Base-by-base conservation (phyloP, 2,329 filamentous ascomycete species). In the Xylaria sp. region DNA sequence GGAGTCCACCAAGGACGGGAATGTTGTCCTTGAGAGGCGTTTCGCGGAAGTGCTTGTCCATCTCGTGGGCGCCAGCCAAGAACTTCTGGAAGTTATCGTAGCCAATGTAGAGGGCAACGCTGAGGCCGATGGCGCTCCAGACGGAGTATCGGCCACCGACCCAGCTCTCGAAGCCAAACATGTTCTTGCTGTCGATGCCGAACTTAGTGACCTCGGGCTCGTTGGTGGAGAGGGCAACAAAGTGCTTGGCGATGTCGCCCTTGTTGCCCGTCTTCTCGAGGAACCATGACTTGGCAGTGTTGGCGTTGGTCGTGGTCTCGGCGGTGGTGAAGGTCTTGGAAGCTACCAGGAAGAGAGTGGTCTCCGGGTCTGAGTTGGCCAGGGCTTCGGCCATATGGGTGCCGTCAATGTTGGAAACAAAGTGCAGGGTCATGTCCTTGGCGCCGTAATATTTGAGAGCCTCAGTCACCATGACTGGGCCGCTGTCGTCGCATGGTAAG, bases 291-390 rank as follows among this genome's bases (percentile, higher is more conserved):
- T 99, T 99, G 72, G 96, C 96, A 36, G 93, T 94, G 87, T 97
- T 97, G 82, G 96, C 96, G 81, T 99, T 99, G 77, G 95, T 98
- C 69, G 88, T 92, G 58, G 96, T 99, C 88, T 99, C 96, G 67
- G 96, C 96, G 10, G 96, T 99, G 72, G 96, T 99, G 84, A 99
- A 99, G 72, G 96, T 99, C 91, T 99, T 99, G 82, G 95, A 98
- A 66, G 96, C 96, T 76, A 99, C 89, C 75, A 99, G 88, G 91
- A 99, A 98, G 72, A 99, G 92, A n/a, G 96, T 97, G 57, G 95
- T 97, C 86, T 99, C 96, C 58, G 95, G 95, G 81, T 99, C 90
- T 9, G 95, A 97, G 77, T 90, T 84, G 79, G 89, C 91, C 69
- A 98, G 89, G 59, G 96, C 94, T 85, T 99, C 96, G 57, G 94